Conservation (phyloP, 1,284 basidiomycete genomes). For the Ustilago cynodontis region DNA sequence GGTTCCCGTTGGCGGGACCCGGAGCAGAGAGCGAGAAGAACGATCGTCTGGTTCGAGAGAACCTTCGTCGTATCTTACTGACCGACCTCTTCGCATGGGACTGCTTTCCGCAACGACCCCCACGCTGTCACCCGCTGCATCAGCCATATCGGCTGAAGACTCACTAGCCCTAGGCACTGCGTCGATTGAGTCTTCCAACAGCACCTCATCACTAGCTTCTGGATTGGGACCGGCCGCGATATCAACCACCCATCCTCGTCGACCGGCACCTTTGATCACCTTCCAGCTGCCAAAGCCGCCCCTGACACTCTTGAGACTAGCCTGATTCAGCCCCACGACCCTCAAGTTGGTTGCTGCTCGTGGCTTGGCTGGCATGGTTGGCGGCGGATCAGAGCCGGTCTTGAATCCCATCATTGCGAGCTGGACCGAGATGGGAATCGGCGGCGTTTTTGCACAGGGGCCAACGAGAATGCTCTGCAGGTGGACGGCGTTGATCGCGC, state of each 20-base stretch:
- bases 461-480: constrained; percentile 72
- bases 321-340: constrained; percentile 86
- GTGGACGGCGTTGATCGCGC: constrained; percentile 75
- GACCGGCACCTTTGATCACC: constrained; percentile 88
- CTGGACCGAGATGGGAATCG: constrained; percentile 62
- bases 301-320: constrained; percentile 79
- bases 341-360: constrained; percentile 78
- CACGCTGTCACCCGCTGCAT: constrained; percentile 7
- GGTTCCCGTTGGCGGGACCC: constrained; percentile 12
- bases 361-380: constrained; percentile 28
- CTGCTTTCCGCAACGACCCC: constrained; percentile 2
- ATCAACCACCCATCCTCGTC: constrained; percentile 95
- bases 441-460: constrained; percentile 63
- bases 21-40: constrained; percentile 29
- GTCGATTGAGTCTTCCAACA: constrained; percentile 22
- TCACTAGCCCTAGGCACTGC: constrained; percentile 1
- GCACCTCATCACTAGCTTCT: constrained; percentile 54
- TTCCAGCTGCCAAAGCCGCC: constrained; percentile 86
- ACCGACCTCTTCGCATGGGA: constrained; percentile 20
- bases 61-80: constrained; percentile 42
- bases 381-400: constrained; percentile 66
- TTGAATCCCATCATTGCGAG: constrained; percentile 63
- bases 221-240: constrained; percentile 83
- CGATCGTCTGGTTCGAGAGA: constrained; percentile 13
- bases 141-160: background rate